These are phyloP conservation scores for Nyssa sinensis DNA, from an alignment of 148 eudicot species.

Conservation along the genomic window DNA sequence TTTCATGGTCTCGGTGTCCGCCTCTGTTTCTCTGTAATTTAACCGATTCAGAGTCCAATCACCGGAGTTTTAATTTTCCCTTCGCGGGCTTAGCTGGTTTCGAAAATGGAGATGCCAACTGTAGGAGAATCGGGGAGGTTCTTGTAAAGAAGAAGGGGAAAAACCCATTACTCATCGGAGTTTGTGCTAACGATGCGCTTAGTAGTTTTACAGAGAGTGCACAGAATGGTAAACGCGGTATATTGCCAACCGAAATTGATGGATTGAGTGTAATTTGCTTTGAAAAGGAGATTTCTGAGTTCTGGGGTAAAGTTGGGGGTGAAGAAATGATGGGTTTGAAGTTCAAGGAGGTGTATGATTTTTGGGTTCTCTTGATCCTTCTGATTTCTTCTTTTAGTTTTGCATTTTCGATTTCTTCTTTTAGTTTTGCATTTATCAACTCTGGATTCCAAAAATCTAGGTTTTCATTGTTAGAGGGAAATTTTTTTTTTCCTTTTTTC, in stretches of 20 bases:
- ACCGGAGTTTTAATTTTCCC: conserved; percentile 29
- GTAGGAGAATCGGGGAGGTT: conserved; percentile 56
- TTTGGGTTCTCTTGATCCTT: no score
- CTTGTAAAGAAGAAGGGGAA: conserved; percentile 37
- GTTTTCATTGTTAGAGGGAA: no score
- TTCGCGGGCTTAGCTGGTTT: conserved; percentile 16
- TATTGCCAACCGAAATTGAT: conserved; percentile 35
- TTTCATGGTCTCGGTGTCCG: conserved; percentile 32
- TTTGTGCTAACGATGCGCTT: conserved; percentile 51
- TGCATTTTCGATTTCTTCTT: no score
- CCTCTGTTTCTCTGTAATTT: conserved; percentile 57
- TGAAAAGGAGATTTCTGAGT: conserved; percentile 47
- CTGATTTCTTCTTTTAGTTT: no score
- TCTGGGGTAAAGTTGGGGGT: conserved; percentile 20
- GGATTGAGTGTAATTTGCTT: conserved; percentile 45
- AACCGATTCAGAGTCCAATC: conserved; percentile 16
- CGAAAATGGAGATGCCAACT: conserved; percentile 40
- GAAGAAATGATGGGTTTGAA: conserved; percentile 39
- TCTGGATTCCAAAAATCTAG: no score
- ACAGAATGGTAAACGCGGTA: conserved; percentile 20
- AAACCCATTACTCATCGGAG: conserved; percentile 74
- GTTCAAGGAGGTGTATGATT: conserved; percentile 51
- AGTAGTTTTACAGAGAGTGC: conserved; percentile 32
- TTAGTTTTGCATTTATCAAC: no score
- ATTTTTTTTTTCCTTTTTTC: no score